A percentile compares a stretch with the other conserved stretches of the same genome.
Evolutionary conservation across 352 stramenopile genomes (phyloP).

Genomic region (Thraustochytrium striatum): DNA sequence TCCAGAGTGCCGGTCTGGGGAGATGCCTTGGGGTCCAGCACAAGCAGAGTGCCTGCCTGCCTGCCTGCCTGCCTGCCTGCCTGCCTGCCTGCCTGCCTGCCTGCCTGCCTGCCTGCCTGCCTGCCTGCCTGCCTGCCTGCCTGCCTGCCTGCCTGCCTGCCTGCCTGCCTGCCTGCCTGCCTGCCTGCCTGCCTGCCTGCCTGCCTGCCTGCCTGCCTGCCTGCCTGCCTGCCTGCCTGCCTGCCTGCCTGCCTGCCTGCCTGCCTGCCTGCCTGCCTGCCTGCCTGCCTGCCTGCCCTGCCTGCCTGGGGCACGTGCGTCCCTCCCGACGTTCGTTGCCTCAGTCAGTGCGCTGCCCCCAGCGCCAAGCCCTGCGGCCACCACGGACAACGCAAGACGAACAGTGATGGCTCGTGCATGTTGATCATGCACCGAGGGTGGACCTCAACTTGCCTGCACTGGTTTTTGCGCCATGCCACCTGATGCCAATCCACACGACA

Average conservation of each 20-base stretch:
- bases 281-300: slow-evolving; percentile 48
- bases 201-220: not conserved
- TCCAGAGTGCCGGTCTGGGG: no score
- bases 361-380: not conserved
- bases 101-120: no score
- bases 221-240: not conserved
- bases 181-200: no score
- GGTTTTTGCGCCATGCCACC: not conserved
- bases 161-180: no score
- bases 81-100: no score
- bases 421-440: not conserved
- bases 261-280: not conserved
- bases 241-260: slow-evolving; percentile 51
- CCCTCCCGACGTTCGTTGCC: not conserved
- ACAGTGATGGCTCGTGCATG: not conserved
- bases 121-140: no score
- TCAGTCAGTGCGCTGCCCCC: not conserved
- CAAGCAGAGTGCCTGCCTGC: no score
- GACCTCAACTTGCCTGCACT: not conserved
- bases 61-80: no score
- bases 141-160: no score
- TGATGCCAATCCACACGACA: no score
- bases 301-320: not conserved
- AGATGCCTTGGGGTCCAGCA: no score
- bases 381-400: not conserved